phyloP scores from a whole-genome alignment of 768 basidiomycete species.

The Tulasnella sp. region DNA sequence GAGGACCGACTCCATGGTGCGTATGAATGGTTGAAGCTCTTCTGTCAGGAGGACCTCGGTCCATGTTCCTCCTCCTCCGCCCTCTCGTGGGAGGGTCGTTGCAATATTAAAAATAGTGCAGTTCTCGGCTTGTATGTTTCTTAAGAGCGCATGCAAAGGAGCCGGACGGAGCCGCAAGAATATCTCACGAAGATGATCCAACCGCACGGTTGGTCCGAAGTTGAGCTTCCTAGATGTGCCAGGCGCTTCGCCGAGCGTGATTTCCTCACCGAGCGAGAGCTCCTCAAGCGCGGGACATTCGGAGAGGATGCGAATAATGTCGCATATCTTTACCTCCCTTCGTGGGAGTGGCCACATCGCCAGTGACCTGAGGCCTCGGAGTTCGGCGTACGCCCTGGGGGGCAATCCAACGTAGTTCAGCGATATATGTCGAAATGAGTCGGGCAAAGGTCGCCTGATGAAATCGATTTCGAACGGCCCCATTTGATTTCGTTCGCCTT shows the following conservation, averaged over 20 bases:
- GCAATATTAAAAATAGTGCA: neutral
- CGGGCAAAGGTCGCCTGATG: neutral
- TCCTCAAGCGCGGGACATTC: neutral
- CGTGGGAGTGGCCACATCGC: neutral
- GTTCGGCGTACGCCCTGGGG: neutral
- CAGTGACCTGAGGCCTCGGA: neutral
- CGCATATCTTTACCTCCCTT: neutral
- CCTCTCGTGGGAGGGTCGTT: neutral
- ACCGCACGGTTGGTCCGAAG: neutral
- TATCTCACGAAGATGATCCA: neutral
- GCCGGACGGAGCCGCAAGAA: neutral
- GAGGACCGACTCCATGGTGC: neutral
- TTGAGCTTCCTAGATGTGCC: too few relatives aligned
- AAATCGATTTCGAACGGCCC: neutral
- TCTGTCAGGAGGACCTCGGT: neutral
- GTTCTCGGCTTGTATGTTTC: neutral
- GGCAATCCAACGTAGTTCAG: neutral
- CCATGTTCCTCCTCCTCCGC: neutral
- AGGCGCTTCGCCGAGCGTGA: too few relatives aligned
- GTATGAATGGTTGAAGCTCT: neutral
- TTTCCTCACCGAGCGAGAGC: neutral
- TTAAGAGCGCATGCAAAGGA: neutral
- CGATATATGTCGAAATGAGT: neutral
- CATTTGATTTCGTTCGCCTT: neutral
- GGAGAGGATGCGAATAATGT: neutral